Evolutionary conservation across 139 green algal species (phyloP), one percentile per base, ranked within the genome.

Genomic region (Picochlorum sp.): DNA sequence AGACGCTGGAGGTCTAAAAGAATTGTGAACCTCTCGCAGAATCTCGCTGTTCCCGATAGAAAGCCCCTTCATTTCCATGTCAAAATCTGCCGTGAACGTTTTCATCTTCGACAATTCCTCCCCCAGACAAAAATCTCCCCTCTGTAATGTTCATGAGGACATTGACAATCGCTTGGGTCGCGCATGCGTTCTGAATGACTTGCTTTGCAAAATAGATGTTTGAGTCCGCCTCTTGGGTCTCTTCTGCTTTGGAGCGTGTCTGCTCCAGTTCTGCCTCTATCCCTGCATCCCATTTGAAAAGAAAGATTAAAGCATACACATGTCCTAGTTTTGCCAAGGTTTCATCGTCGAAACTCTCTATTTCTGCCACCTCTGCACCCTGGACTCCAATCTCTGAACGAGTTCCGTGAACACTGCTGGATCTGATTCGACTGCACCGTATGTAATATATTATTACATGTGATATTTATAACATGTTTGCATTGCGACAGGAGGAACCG

Each of bases 271-370:
- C 34, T 41, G 34, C 34, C 34, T 41, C 34, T 11, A 41, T 14
- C 34, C 34, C 34, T 11, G 34, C 34, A 41, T 41, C 34, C 83
- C 83, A 98, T 73, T 98, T 98, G 83, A 99, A 99, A 32, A 99
- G 79, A 66, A 99, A 99, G 4, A 99, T 90, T 3, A 99, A 75
- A 1, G 94, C 94, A 68, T 96, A 95, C 5, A 99, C 81, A 1
- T 61, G 87, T 79, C 63, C 72, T 16, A 95, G 56, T 2, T 70
- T 30, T 11, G 70, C 20, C 26, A 95, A 69, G 1, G 67, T 65
- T 11, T 88, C 76, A 6, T 75, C 56, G 41, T 97, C 92, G 20
- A 96, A 51, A 0, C 81, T 83, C 41, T 86, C 96, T 0, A 98
- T 71, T 74, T 98, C 92, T 30, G 13, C 45, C 51, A 88, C 88